Percentiles rank a stretch among this genome's conserved stretches.
These are phyloP conservation scores for Solanum chacoense DNA, from an alignment of 305 asterid species.

Conservation along the genomic window DNA sequence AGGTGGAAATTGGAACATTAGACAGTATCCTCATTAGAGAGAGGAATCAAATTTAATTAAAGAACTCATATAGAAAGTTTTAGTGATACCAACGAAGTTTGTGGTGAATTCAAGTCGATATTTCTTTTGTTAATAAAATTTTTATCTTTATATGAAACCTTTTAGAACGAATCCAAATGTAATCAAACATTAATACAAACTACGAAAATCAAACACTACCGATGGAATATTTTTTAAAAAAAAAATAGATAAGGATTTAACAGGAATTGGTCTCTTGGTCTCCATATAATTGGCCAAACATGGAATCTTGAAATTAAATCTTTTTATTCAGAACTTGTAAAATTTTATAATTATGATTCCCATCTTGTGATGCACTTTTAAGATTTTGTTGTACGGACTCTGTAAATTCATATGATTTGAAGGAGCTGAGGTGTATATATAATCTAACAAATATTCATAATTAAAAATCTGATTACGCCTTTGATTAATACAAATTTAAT, in stretches of 20 bases:
- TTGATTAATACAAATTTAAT: no score
- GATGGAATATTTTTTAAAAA: neutral
- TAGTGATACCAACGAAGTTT: neutral
- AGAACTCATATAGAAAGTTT: neutral
- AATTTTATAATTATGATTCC: neutral
- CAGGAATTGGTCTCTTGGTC: neutral
- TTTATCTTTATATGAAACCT: neutral
- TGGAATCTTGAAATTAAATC: neutral
- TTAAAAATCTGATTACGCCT: neutral
- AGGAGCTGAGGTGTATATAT: neutral
- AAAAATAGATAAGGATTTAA: neutral
- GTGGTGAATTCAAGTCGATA: neutral
- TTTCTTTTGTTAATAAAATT: accelerated
- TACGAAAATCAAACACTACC: neutral
- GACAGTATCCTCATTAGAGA: neutral
- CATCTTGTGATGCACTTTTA: neutral
- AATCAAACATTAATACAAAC: neutral
- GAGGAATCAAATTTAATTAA: neutral
- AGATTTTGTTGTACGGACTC: neutral
- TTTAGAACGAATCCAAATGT: neutral
- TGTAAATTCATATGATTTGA: neutral
- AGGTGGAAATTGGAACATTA: neutral
- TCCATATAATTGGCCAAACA: neutral
- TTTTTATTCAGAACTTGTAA: neutral
- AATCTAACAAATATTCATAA: neutral